These are phyloP conservation scores for Colletotrichum sp. DNA, from an alignment of 2,329 filamentous ascomycete species.

Conservation along the genomic window DNA sequence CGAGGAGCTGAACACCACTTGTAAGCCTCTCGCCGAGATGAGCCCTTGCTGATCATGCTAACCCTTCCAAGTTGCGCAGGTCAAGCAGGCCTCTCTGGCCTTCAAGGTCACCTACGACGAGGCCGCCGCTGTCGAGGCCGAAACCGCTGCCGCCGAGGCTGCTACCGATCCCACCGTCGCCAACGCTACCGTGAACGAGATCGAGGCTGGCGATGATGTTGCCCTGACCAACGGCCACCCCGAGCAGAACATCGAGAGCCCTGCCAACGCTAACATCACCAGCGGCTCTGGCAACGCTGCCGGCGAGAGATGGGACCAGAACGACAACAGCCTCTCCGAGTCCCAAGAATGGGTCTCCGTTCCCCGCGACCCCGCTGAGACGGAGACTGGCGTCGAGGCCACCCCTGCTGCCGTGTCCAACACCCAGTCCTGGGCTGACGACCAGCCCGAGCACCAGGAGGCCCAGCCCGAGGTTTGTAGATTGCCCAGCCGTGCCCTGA, in stretches of 20 bases:
- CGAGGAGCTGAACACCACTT: conserved; percentile 71
- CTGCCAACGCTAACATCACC: conserved; percentile 55
- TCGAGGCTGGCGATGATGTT: conserved; percentile 53
- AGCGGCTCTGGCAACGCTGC: conserved; percentile 64
- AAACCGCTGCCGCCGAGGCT: conserved; percentile 31
- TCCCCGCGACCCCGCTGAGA: conserved; percentile 71
- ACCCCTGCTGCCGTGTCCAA: conserved; percentile 61
- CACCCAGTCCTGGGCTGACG: conserved; percentile 82
- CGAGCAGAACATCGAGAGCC: conserved; percentile 44
- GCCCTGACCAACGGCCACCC: conserved; percentile 47
- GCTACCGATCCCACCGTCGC: conserved; percentile 69
- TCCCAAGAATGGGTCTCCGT: conserved; percentile 75
- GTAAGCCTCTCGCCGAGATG: conserved; percentile 53
- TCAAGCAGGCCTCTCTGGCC: conserved; percentile 55
- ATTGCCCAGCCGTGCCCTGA: no score
- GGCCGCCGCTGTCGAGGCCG: conserved; percentile 21
- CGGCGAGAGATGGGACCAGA: conserved; percentile 70
- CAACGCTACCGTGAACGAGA: conserved; percentile 71
- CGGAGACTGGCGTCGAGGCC: conserved; percentile 68
- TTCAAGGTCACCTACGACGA: conserved; percentile 51
- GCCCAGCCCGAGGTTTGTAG: conserved; percentile 45
- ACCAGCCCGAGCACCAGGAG: conserved; percentile 74
- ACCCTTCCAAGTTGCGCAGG: conserved; percentile 46
- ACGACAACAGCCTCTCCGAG: conserved; percentile 43
- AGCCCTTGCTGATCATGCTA: conserved; percentile 16